Conservation (phyloP, 208 protist species). For the Herpetomonas muscarum region DNA sequence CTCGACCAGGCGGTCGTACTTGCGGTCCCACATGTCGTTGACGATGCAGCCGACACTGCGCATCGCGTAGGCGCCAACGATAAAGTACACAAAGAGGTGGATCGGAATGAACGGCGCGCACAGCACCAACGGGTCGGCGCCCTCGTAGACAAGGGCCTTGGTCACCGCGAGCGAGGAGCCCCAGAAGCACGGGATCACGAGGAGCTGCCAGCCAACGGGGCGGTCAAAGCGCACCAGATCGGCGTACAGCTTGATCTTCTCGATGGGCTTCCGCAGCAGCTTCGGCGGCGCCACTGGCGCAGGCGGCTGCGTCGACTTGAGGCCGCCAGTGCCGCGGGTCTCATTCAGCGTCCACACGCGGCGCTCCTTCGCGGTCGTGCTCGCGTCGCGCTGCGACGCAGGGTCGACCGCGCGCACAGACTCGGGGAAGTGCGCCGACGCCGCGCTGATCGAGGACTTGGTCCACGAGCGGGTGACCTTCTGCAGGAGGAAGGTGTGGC, state of each 20-base stretch:
- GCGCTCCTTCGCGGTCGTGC: slow-evolving; percentile 57
- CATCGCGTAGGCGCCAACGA: slow-evolving; percentile 72
- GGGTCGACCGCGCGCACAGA: slow-evolving; percentile 49
- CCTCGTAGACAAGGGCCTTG: slow-evolving; percentile 76
- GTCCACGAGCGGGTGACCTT: slow-evolving; percentile 80
- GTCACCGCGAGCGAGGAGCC: slow-evolving; percentile 75
- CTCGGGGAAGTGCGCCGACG: slow-evolving; percentile 73
- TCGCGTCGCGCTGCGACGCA: slow-evolving; percentile 26
- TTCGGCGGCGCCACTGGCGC: slow-evolving; percentile 18
- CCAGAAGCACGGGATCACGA: slow-evolving; percentile 79
- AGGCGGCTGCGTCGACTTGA: background rate
- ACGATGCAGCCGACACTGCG: slow-evolving; percentile 80
- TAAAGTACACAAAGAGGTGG: slow-evolving; percentile 62
- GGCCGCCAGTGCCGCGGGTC: slow-evolving; percentile 1
- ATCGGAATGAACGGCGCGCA: slow-evolving; percentile 76
- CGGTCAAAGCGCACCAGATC: slow-evolving; percentile 62
- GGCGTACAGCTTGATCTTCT: slow-evolving; percentile 43
- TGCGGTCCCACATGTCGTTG: slow-evolving; percentile 82
- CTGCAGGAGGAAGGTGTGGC: slow-evolving; percentile 32
- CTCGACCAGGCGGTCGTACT: slow-evolving; percentile 71
- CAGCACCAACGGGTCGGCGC: slow-evolving; percentile 72
- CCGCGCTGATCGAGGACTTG: slow-evolving; percentile 44
- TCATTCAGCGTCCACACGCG: slow-evolving; percentile 59
- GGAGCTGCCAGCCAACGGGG: slow-evolving; percentile 69
- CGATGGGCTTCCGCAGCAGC: slow-evolving; percentile 22